A percentile compares a stretch with the other conserved stretches of the same genome.
These are phyloP conservation scores for Colletotrichum phormii DNA, from an alignment of 2,329 filamentous ascomycete species.

Conservation along the genomic window DNA sequence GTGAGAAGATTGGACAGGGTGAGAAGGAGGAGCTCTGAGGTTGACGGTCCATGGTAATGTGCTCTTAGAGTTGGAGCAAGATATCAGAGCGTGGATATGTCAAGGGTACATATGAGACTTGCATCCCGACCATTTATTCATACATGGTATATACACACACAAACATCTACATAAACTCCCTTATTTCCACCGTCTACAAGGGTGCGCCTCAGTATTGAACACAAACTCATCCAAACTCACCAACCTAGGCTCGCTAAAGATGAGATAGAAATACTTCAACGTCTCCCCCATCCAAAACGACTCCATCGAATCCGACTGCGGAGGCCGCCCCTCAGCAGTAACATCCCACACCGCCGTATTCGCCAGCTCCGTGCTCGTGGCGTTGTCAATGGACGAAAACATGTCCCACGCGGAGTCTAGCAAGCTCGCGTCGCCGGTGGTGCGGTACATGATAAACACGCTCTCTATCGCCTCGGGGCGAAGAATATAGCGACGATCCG, in stretches of 20 bases:
- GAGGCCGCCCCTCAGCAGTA: conserved; percentile 43
- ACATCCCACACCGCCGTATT: conserved; percentile 67
- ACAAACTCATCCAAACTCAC: conserved; percentile 71
- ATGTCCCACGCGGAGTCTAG: conserved; percentile 71
- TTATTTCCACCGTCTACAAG: conserved; percentile 36
- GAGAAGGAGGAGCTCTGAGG: conserved; percentile 3
- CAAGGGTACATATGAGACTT: too few relatives aligned
- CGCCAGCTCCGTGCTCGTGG: conserved; percentile 62
- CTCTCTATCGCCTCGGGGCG: conserved; percentile 76
- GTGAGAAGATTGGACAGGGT: neutral
- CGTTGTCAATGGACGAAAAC: conserved; percentile 64
- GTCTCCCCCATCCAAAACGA: conserved; percentile 44
- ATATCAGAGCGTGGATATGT: too few relatives aligned
- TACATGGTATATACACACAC: neutral
- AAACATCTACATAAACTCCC: neutral
- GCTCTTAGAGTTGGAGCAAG: too few relatives aligned
- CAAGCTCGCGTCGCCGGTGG: conserved; percentile 66
- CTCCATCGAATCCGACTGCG: conserved; percentile 72
- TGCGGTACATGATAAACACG: conserved; percentile 74
- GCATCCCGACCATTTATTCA: neutral
- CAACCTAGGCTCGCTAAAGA: conserved; percentile 67
- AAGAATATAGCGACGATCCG: conserved; percentile 60
- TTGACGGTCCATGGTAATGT: too few relatives aligned
- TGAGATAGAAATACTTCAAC: conserved; percentile 51
- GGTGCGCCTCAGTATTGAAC: conserved; percentile 53